These are phyloP conservation scores for Lobosporangium transversale DNA, from an alignment of 192 early-diverging fungal genomes.

Conservation along the genomic window DNA sequence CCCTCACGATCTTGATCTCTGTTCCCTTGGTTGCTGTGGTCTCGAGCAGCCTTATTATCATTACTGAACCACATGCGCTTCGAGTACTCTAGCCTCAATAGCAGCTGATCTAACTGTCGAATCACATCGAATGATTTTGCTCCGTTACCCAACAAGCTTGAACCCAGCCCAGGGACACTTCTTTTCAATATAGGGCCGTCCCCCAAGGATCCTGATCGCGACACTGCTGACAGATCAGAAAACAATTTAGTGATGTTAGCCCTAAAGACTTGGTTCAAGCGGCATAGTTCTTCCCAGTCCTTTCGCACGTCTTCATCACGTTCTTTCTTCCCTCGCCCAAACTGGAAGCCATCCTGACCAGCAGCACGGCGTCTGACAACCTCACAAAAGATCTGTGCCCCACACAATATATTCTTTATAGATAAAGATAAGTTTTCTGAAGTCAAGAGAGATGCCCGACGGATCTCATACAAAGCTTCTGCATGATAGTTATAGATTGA, in stretches of 20 bases:
- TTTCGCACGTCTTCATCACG: conserved; percentile 39
- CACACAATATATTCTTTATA: conserved; percentile 24
- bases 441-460: conserved; percentile 37
- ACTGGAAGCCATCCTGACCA: conserved; percentile 42
- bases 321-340: conserved; percentile 21
- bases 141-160: conserved; percentile 34
- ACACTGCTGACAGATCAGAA: conserved; percentile 21
- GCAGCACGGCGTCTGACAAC: conserved; percentile 36
- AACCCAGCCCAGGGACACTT: conserved; percentile 30
- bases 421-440: conserved; percentile 2
- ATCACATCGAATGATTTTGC: conserved; percentile 24
- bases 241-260: conserved; percentile 18
- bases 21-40: too few species aligned
- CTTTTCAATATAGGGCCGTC: conserved; percentile 29
- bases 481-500: conserved; percentile 40
- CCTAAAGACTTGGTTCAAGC: conserved; percentile 34
- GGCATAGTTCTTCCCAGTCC: conserved; percentile 34
- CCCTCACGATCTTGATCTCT: too few species aligned
- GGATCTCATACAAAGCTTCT: conserved; percentile 40
- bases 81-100: conserved; percentile 37
- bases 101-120: conserved; percentile 36
- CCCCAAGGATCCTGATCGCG: conserved; percentile 23
- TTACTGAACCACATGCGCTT: conserved; percentile 37
- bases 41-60: neutral
- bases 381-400: conserved; percentile 20